These are phyloP conservation scores for Pleodorina starrii DNA, from an alignment of 139 green algal genomes.

Conservation along the genomic window DNA sequence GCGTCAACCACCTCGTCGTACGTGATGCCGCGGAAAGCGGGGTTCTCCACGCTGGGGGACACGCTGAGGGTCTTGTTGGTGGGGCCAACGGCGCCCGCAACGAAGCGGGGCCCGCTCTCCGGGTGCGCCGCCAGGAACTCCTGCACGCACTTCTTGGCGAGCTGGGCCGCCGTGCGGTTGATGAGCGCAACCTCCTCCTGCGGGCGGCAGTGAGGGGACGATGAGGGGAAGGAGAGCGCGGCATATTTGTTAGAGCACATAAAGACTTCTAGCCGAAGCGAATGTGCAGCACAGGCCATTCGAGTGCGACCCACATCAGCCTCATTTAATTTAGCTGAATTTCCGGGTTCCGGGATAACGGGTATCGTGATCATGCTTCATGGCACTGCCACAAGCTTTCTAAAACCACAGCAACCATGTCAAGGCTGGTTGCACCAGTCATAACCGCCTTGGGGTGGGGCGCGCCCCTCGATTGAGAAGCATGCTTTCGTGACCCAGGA, in stretches of 20 bases:
- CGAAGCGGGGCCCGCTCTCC: conserved; percentile 85
- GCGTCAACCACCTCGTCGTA: conserved; percentile 96
- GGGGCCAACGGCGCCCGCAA: conserved; percentile 94
- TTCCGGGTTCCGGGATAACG: no score
- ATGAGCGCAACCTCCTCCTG: conserved; percentile 90
- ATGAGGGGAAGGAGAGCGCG: neutral
- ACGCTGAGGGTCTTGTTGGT: conserved; percentile 98
- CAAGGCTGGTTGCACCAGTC: no score
- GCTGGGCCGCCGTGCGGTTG: conserved; percentile 89
- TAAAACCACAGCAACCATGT: no score
- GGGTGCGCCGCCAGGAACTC: conserved; percentile 89
- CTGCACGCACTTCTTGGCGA: conserved; percentile 85
- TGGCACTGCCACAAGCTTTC: no score
- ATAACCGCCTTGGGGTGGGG: no score
- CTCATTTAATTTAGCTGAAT: no score
- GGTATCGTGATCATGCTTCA: no score
- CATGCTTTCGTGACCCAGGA: no score
- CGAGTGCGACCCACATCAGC: no score
- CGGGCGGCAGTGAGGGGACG: no score
- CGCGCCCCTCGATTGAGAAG: no score
- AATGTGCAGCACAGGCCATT: no score
- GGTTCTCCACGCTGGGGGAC: conserved; percentile 97
- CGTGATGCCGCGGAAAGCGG: conserved; percentile 92
- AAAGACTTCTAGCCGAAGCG: neutral
- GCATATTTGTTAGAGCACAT: neutral